phyloP scores from a whole-genome alignment of 2,329 filamentous ascomycete species.

The Dothidotthia symphoricarpi region DNA sequence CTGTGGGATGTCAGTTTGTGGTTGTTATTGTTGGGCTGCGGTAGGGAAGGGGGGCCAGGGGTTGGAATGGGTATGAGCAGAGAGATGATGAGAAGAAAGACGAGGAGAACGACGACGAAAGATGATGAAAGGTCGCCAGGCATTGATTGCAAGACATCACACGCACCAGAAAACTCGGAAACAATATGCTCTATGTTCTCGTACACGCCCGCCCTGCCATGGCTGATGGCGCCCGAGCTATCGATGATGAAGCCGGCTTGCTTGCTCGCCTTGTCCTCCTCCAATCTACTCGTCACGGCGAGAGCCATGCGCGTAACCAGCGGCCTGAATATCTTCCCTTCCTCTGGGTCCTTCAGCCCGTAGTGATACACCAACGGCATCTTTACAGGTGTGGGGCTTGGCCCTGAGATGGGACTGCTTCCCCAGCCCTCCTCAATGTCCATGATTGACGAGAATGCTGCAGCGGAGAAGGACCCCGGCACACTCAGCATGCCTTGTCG shows the following conservation, averaged over 20 bases:
- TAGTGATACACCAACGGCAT: constrained; percentile 89
- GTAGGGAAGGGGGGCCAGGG: background rate
- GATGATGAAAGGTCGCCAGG: no score
- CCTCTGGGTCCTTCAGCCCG: constrained; percentile 70
- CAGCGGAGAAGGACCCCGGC: constrained; percentile 77
- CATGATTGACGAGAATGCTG: constrained; percentile 82
- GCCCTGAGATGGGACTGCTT: constrained; percentile 84
- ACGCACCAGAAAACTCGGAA: constrained; percentile 62
- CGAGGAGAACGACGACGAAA: constrained; percentile 1
- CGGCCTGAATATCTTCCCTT: constrained; percentile 67
- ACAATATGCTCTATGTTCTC: constrained; percentile 80
- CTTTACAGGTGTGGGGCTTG: constrained; percentile 84
- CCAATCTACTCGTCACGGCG: constrained; percentile 72
- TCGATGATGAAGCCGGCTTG: constrained; percentile 82
- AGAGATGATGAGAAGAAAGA: background rate
- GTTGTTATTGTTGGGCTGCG: background rate
- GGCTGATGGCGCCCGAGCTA: constrained; percentile 67
- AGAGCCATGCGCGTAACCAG: constrained; percentile 75
- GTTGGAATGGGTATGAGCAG: background rate
- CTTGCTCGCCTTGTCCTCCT: constrained; percentile 70
- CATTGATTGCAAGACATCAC: constrained; percentile 20
- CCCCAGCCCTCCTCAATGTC: constrained; percentile 90
- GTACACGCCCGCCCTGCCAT: constrained; percentile 62
- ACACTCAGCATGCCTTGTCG: constrained; percentile 59
- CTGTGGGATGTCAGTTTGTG: constrained; percentile 40